A percentile compares a stretch with the other conserved stretches of the same genome.
phyloP scores from a whole-genome alignment of 345 rosid genomes.

The Corchorus capsularis region DNA sequence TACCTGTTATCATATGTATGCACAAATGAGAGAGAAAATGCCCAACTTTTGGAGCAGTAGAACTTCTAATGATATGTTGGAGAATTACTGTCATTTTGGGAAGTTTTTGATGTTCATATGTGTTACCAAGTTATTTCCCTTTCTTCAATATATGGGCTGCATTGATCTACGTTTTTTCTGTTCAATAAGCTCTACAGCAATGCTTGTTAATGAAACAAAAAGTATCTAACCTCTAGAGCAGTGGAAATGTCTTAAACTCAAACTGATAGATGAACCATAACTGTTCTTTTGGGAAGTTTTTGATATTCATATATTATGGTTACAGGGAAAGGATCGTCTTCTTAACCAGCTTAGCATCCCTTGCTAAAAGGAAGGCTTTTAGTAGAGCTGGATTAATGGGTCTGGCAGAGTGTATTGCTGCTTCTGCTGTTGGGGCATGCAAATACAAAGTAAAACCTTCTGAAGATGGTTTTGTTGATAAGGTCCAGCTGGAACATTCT shows the following conservation, averaged over 20 bases:
- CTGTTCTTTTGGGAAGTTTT: not conserved
- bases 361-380: constrained; percentile 69
- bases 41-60: not conserved
- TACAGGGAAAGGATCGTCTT: constrained; percentile 60
- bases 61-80: not conserved
- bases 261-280: not conserved
- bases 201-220: not conserved
- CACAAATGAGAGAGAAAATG: not conserved
- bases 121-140: not conserved
- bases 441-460: constrained; percentile 27
- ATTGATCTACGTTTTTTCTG: not conserved
- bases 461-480: constrained; percentile 32
- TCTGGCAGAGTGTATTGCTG: constrained; percentile 76
- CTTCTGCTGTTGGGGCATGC: constrained; percentile 53
- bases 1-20: not conserved
- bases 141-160: not conserved
- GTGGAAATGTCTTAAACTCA: not conserved
- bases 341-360: constrained; percentile 64
- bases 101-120: not conserved
- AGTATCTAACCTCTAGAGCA: not conserved
- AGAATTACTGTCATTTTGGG: not conserved
- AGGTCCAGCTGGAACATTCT: constrained; percentile 32
- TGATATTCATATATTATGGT: constrained; percentile 21
- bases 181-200: not conserved
- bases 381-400: constrained; percentile 92